Evolutionary conservation across 352 stramenopile genomes (phyloP), one percentile per base, ranked within the genome.

Genomic region (Thalassiosira exigua): DNA sequence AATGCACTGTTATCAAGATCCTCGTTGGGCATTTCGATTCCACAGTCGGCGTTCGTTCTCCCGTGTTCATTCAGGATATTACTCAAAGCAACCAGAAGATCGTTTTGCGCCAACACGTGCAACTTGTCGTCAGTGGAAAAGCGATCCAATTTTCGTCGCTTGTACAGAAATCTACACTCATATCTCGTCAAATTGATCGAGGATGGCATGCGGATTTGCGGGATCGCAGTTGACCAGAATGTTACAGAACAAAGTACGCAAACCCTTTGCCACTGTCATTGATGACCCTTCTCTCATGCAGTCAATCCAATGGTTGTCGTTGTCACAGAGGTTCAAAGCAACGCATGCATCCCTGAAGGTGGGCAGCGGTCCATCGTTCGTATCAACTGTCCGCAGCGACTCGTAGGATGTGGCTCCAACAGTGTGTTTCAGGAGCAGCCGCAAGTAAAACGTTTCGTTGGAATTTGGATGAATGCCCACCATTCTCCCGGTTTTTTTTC

Each of bases 101-200:
- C 44, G 24, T 53, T 53, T 3, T 21, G 26, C 42, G 53, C 53
- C 32, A 44, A 42, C 3, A 9, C 3, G 36, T 62, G 27, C 42
- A 27, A 44, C 7, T 39, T 17, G 21, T 42, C 53, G 26, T 62
- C 27, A 21, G 22, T 41, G 58, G 19, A n/a, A 26, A 24, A n/a
- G n/a, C n/a, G n/a, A n/a, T n/a, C 36, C 30, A 66, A 14, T 58
- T 29, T 48, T 19, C 39, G 39, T 21, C 36, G 36, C 33, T 68
- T 14, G 24, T 14, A 19, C 67, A 27, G 32, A 69, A 76, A 29
- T 76, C 67, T 53, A 60, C 67, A 36, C 11, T 53, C 54, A 76
- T 60, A 22, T 1, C 4, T 69, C 29, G 27, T n/a, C 11, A 33
- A 68, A 69, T 41, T 44, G 3, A 29, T 68, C 29, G 19, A 61